Conservation (phyloP, 2,329 filamentous ascomycete genomes). For the Aspergillus pseudotamarii region DNA sequence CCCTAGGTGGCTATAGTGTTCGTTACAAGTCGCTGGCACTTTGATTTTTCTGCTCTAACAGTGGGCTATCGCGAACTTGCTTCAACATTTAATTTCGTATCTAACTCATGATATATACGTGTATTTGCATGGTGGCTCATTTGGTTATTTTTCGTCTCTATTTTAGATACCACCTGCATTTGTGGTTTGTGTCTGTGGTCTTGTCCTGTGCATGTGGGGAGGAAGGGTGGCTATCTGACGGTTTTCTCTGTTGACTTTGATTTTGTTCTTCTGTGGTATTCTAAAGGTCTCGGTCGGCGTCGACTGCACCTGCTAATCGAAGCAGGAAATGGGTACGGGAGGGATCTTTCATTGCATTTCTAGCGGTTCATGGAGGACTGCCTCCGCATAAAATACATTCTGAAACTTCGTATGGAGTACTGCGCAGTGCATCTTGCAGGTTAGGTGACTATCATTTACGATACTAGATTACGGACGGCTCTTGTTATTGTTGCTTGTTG, state of each 20-base stretch:
- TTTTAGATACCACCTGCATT: conserved; percentile 14
- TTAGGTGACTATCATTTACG: not conserved
- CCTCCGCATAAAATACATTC: conserved; percentile 12
- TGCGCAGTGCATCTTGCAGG: not conserved
- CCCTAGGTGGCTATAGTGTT: not conserved
- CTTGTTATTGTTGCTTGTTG: not conserved
- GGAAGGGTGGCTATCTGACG: conserved; percentile 18
- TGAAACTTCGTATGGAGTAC: conserved; percentile 8
- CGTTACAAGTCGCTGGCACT: not conserved
- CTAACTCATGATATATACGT: not conserved
- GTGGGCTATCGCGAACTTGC: not conserved
- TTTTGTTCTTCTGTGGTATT: conserved; percentile 3
- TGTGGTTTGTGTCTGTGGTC: conserved; percentile 8
- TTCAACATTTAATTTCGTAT: not conserved
- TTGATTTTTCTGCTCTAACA: not conserved
- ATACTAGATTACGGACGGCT: not conserved
- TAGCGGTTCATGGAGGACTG: conserved; percentile 18
- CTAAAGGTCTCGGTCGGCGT: conserved; percentile 16
- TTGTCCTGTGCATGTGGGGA: conserved; percentile 9
- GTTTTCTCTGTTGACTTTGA: conserved; percentile 5
- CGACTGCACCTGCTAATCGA: conserved; percentile 10
- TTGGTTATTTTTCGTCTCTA: conserved; percentile 8
- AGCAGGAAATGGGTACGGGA: conserved; percentile 17
- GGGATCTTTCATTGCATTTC: conserved; percentile 27
- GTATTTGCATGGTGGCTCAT: conserved; percentile 12